phyloP scores from a whole-genome alignment of 75 land plant species.

The Pseudotsuga menziesii region DNA sequence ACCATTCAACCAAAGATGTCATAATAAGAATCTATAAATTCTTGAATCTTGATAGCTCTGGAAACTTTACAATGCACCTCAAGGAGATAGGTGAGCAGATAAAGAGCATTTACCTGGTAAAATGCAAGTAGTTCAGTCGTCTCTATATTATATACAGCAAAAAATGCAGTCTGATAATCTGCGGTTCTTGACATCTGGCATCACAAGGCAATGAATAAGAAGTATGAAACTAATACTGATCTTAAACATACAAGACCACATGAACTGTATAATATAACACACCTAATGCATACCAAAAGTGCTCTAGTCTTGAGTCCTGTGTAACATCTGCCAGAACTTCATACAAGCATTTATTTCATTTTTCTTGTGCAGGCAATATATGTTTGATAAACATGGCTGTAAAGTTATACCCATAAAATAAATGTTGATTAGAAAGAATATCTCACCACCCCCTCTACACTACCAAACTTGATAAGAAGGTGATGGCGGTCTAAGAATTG shows the following conservation, averaged over 20 bases:
- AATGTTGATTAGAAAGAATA: conserved; percentile 4
- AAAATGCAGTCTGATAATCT: conserved; percentile 79
- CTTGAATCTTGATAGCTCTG: not conserved
- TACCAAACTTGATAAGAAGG: conserved; percentile 92
- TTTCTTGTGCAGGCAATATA: not conserved
- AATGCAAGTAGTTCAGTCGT: conserved; percentile 84
- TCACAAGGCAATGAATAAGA: too few relatives aligned
- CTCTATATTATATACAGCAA: conserved; percentile 93
- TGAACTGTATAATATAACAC: not conserved
- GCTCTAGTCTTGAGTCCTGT: conserved; percentile 2
- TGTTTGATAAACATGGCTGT: not conserved
- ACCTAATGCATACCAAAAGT: not conserved
- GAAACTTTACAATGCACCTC: not conserved
- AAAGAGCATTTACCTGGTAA: conserved; percentile 53
- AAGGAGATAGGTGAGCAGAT: not conserved
- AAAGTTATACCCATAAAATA: not conserved
- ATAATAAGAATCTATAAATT: not conserved
- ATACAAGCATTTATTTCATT: not conserved
- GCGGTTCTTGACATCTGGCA: conserved; percentile 60
- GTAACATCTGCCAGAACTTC: not conserved
- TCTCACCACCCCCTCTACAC: conserved; percentile 90
- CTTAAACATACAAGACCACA: not conserved
- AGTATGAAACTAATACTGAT: conserved; percentile 6
- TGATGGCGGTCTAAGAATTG: conserved; percentile 95
- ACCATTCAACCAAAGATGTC: conserved; percentile 6